phyloP scores from a whole-genome alignment of 805 yeast species.

The Candida maris region DNA sequence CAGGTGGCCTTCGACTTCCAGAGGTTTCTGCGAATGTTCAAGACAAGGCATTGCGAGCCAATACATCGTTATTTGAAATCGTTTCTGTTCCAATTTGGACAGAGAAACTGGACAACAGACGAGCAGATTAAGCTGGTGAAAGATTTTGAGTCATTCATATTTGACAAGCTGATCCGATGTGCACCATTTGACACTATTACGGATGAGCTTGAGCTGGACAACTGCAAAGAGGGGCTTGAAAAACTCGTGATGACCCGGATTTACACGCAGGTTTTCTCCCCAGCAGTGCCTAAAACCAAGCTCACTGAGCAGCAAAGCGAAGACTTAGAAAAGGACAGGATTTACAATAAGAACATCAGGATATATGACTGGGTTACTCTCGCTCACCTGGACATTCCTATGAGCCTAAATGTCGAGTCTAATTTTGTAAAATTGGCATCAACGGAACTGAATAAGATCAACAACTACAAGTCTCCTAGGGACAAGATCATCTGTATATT shows the following conservation, averaged over 20 bases:
- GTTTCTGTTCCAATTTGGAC: constrained; percentile 71
- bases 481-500: constrained; percentile 89
- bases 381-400: constrained; percentile 72
- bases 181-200: constrained; percentile 72
- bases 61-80: constrained; percentile 81
- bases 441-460: constrained; percentile 71
- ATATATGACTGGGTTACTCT: constrained; percentile 59
- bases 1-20: constrained; percentile 73
- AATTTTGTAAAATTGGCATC: constrained; percentile 65
- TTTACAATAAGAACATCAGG: constrained; percentile 41
- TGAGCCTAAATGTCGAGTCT: constrained; percentile 41
- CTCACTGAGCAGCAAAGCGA: constrained; percentile 54
- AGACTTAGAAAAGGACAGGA: constrained; percentile 65
- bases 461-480: constrained; percentile 85
- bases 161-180: constrained; percentile 52
- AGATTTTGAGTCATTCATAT: constrained; percentile 75
- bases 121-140: constrained; percentile 75
- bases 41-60: constrained; percentile 79
- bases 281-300: constrained; percentile 41
- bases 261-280: constrained; percentile 76
- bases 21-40: constrained; percentile 65
- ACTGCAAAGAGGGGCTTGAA: constrained; percentile 88
- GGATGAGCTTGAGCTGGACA: constrained; percentile 54
- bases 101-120: constrained; percentile 62
- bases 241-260: constrained; percentile 87